Conservation (phyloP, 2,329 filamentous ascomycete species). For the Botrytis hyacinthi region DNA sequence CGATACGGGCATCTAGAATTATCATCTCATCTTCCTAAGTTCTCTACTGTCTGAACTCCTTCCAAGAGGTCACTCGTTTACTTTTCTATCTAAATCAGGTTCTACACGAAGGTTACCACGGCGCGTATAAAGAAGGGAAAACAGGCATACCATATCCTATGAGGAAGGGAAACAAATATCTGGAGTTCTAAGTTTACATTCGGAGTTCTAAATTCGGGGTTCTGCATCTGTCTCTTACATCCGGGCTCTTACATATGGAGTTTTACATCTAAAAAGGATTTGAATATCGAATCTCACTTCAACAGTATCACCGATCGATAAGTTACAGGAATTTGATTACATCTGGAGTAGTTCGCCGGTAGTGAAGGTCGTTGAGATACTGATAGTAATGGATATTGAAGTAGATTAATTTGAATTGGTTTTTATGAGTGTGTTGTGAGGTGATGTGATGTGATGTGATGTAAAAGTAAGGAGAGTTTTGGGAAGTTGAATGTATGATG, state of each 20-base stretch:
- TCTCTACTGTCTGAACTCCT: neutral
- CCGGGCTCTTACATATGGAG: neutral
- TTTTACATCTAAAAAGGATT: neutral
- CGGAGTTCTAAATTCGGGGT: too few relatives aligned
- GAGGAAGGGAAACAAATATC: neutral
- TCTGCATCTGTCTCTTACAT: too few relatives aligned
- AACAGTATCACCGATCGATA: neutral
- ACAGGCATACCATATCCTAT: neutral
- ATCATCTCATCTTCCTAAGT: neutral
- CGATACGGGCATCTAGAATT: too few relatives aligned
- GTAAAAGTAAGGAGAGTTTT: neutral
- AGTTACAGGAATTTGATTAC: neutral
- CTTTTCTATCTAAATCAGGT: neutral
- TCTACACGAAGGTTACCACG: neutral
- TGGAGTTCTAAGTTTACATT: neutral
- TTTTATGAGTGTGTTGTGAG: neutral
- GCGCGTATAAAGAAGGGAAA: neutral
- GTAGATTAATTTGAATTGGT: neutral
- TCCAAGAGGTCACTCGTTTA: rapidly evolving
- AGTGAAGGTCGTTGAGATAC: neutral
- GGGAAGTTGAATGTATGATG: neutral
- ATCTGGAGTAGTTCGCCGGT: too few relatives aligned
- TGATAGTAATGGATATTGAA: neutral
- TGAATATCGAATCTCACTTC: neutral
- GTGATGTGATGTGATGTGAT: neutral